Conservation (phyloP, 306 rosid genomes). For the Chamaecrista fasciculata region DNA sequence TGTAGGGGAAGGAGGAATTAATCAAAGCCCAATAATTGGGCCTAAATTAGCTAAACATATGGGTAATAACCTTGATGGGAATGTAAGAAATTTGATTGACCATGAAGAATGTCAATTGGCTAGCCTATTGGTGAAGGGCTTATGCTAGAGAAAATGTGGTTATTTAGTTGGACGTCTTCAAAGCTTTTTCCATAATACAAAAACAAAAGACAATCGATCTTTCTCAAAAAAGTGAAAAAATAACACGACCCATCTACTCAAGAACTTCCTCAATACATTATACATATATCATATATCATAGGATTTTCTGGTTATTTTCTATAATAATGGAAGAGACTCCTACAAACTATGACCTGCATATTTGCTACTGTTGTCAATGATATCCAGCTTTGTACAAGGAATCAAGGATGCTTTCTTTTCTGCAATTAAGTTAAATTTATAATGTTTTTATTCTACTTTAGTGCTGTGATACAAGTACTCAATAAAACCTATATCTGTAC, state of each 20-base stretch:
- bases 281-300: not conserved
- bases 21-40: not conserved
- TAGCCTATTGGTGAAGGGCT: not conserved
- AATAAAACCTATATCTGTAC: not conserved
- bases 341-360: not conserved
- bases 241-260: not conserved
- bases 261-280: not conserved
- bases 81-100: not conserved
- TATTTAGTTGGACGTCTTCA: not conserved
- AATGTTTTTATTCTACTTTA: not conserved
- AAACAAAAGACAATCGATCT: too few species aligned
- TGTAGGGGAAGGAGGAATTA: not conserved
- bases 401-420: not conserved
- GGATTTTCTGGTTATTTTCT: not conserved
- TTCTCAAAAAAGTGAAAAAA: too few species aligned
- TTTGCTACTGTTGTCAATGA: not conserved
- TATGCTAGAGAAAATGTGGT: not conserved
- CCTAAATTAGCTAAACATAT: not conserved
- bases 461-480: not conserved
- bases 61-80: not conserved
- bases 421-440: not conserved
- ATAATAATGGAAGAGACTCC: not conserved
- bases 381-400: not conserved
- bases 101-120: not conserved
- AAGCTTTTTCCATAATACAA: not conserved